Conservation (phyloP, 176 grass and related monocot genomes). For the Pontederia paniculata region DNA sequence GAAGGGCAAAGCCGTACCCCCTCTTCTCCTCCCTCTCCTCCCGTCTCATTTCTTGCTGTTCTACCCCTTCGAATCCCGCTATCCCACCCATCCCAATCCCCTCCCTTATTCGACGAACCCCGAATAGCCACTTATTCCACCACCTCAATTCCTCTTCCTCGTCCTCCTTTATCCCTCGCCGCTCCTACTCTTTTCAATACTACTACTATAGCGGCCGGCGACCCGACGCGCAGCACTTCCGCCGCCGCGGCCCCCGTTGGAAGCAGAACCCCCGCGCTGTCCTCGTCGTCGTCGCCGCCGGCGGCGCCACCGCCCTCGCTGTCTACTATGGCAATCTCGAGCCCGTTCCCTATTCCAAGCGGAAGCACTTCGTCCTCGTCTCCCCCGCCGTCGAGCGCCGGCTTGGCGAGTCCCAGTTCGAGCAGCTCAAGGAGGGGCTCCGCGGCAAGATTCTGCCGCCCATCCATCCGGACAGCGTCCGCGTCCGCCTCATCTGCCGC, state of each 20-base stretch:
- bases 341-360: conserved; percentile 81
- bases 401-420: conserved; percentile 71
- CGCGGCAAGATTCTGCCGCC: conserved; percentile 69
- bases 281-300: conserved; percentile 22
- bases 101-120: too few relatives aligned
- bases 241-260: conserved; percentile 44
- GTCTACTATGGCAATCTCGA: conserved; percentile 88
- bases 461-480: conserved; percentile 84
- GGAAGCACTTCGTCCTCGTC: conserved; percentile 57
- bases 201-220: conserved; percentile 32
- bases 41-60: too few relatives aligned
- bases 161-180: not conserved
- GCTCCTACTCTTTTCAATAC: conserved; percentile 11
- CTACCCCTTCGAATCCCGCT: too few relatives aligned
- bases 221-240: conserved; percentile 58
- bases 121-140: too few relatives aligned
- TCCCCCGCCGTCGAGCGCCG: conserved; percentile 53
- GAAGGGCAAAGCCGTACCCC: too few relatives aligned
- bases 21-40: too few relatives aligned
- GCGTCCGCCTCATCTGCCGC: conserved; percentile 65
- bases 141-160: not conserved
- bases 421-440: conserved; percentile 43
- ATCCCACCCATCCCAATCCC: too few relatives aligned
- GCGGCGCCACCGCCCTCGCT: conserved; percentile 20
- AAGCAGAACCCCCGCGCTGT: conserved; percentile 69